These are phyloP conservation scores for Bondarzewia mesenterica DNA, from an alignment of 1,284 basidiomycete genomes.

Conservation along the genomic window DNA sequence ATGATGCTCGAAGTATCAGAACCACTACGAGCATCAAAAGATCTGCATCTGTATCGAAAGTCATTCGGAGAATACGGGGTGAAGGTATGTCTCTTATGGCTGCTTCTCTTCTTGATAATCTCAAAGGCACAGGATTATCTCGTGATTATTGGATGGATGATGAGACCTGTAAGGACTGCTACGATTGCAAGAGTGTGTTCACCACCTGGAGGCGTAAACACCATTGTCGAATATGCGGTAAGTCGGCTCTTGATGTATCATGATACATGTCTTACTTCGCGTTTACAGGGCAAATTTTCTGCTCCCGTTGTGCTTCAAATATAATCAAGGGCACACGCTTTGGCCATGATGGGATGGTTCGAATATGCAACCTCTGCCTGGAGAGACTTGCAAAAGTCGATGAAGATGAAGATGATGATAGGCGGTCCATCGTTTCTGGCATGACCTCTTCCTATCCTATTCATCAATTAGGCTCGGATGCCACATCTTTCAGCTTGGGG, in stretches of 20 bases:
- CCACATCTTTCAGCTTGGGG: slow-evolving; percentile 35
- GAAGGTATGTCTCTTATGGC: slow-evolving; percentile 46
- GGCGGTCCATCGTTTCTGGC: slow-evolving; percentile 66
- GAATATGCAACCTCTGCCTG: slow-evolving; percentile 92
- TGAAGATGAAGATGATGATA: slow-evolving; percentile 78
- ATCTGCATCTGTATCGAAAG: slow-evolving; percentile 80
- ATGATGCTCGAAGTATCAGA: slow-evolving; percentile 73
- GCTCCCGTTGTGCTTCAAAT: slow-evolving; percentile 92
- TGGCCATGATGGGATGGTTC: slow-evolving; percentile 85
- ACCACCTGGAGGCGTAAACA: slow-evolving; percentile 91
- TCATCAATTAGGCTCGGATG: slow-evolving; percentile 52
- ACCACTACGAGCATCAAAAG: slow-evolving; percentile 64
- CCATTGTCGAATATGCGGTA: slow-evolving; percentile 90
- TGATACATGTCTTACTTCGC: slow-evolving; percentile 2
- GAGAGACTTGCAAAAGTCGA: slow-evolving; percentile 80
- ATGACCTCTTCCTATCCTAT: slow-evolving; percentile 47
- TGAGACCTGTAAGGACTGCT: slow-evolving; percentile 92
- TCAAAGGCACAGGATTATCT: slow-evolving; percentile 52
- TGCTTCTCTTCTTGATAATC: slow-evolving; percentile 9
- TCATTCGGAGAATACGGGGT: slow-evolving; percentile 80
- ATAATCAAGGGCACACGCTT: slow-evolving; percentile 94
- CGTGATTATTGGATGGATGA: slow-evolving; percentile 98
- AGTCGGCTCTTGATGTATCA: slow-evolving; percentile 17
- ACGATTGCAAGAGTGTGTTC: slow-evolving; percentile 88
- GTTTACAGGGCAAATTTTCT: slow-evolving; percentile 78